Evolutionary conservation across 2,329 filamentous ascomycete genomes (phyloP).

Genomic region (Ophidiomyces ophidiicola): DNA sequence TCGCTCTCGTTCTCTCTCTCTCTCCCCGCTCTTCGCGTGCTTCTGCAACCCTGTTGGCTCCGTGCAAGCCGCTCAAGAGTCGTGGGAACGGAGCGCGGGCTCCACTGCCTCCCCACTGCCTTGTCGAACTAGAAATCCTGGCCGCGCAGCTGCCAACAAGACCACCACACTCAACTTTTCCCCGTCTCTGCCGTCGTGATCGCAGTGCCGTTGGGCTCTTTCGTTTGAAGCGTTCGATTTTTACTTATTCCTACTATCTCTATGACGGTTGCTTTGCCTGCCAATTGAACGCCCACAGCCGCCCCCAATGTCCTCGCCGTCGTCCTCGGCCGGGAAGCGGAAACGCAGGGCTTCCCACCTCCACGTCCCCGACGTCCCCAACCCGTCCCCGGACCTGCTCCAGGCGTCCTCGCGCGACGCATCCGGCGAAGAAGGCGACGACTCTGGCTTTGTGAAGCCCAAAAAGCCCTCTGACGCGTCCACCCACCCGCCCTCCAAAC

Average conservation of each 20-base stretch:
- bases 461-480: constrained; percentile 42
- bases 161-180: not conserved
- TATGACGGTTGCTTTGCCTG: too few species aligned
- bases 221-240: too few species aligned
- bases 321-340: constrained; percentile 58
- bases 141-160: too few species aligned
- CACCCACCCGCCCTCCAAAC: constrained; percentile 55
- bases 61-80: not conserved
- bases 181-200: too few species aligned
- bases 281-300: too few species aligned
- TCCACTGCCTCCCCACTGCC: too few species aligned
- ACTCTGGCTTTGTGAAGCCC: constrained; percentile 51
- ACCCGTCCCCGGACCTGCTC: constrained; percentile 46
- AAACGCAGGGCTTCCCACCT: constrained; percentile 50
- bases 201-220: too few species aligned
- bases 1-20: not conserved
- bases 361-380: constrained; percentile 35
- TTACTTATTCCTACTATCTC: too few species aligned
- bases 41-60: not conserved
- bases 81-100: constrained; percentile 6
- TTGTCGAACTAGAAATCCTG: too few species aligned
- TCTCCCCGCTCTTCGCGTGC: not conserved
- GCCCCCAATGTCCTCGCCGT: constrained; percentile 50
- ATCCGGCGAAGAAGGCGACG: constrained; percentile 68
- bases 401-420: constrained; percentile 69